Conservation (phyloP, 805 yeast species). For the Candida stauntonica region DNA sequence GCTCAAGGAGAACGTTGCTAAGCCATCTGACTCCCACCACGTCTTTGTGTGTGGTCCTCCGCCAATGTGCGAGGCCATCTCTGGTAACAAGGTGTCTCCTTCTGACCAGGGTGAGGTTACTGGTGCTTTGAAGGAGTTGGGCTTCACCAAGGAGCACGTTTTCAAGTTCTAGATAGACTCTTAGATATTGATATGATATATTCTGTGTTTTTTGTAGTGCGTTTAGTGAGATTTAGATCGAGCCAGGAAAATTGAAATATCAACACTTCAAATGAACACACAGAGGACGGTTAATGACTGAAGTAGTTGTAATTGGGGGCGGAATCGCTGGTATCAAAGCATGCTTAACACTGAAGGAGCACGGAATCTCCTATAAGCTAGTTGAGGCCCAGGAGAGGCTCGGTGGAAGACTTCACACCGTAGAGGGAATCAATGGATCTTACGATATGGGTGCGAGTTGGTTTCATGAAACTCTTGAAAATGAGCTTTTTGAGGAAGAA, state of each 20-base stretch:
- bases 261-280: not conserved
- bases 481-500: slow-evolving; percentile 54
- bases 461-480: slow-evolving; percentile 80
- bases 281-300: too few species aligned
- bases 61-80: slow-evolving; percentile 77
- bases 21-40: slow-evolving; percentile 63
- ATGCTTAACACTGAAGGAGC: slow-evolving; percentile 45
- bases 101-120: slow-evolving; percentile 91
- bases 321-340: slow-evolving; percentile 79
- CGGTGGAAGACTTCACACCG: slow-evolving; percentile 65
- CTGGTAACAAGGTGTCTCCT: slow-evolving; percentile 83
- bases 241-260: too few species aligned
- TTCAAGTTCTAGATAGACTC: slow-evolving; percentile 62
- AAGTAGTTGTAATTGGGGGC: slow-evolving; percentile 68
- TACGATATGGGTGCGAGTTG: slow-evolving; percentile 90
- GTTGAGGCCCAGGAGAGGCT: slow-evolving; percentile 63
- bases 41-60: slow-evolving; percentile 97
- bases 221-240: too few species aligned
- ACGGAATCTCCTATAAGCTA: slow-evolving; percentile 45
- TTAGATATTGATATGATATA: not conserved
- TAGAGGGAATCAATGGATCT: slow-evolving; percentile 26
- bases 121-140: slow-evolving; percentile 85
- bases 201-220: not conserved
- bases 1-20: slow-evolving; percentile 55
- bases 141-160: slow-evolving; percentile 81